A percentile compares a stretch with the other conserved stretches of the same genome.
Evolutionary conservation across 495 filamentous ascomycete genomes (phyloP).

Genomic region (Mycothermus thermophilus): DNA sequence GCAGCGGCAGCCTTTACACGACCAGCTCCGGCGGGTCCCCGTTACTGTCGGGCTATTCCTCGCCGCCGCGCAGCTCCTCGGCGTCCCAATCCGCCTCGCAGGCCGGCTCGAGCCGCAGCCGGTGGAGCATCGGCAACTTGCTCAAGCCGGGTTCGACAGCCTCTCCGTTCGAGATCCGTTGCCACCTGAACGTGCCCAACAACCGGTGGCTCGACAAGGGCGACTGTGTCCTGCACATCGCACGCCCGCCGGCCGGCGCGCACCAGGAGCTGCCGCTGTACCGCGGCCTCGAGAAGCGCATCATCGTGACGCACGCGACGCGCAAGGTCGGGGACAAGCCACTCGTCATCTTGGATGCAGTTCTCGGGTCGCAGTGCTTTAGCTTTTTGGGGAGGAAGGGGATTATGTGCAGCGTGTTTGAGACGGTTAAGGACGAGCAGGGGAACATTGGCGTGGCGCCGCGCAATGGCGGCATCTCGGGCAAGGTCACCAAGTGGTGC

Average conservation of each 20-base stretch:
- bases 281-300: conserved; percentile 61
- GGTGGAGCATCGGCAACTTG: conserved; percentile 37
- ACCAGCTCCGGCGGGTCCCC: conserved; percentile 35
- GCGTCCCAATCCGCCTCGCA: conserved; percentile 33
- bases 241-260: conserved; percentile 48
- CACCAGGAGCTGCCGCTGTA: conserved; percentile 36
- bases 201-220: conserved; percentile 87
- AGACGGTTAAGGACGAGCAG: conserved; percentile 57
- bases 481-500: conserved; percentile 65
- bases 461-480: conserved; percentile 57
- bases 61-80: conserved; percentile 44
- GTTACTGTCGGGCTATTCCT: conserved; percentile 24
- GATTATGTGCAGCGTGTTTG: conserved; percentile 77
- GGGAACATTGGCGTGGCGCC: conserved; percentile 53
- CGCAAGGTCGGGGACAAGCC: conserved; percentile 50
- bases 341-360: conserved; percentile 63
- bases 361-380: conserved; percentile 71
- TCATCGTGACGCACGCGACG: conserved; percentile 47
- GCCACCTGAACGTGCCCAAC: conserved; percentile 63
- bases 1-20: conserved; percentile 45
- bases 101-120: conserved; percentile 26
- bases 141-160: conserved; percentile 19
- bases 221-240: conserved; percentile 66
- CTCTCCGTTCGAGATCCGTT: conserved; percentile 52
- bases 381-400: conserved; percentile 69